Evolutionary conservation across 345 rosid genomes (phyloP).

Genomic region (Camelina hispida): DNA sequence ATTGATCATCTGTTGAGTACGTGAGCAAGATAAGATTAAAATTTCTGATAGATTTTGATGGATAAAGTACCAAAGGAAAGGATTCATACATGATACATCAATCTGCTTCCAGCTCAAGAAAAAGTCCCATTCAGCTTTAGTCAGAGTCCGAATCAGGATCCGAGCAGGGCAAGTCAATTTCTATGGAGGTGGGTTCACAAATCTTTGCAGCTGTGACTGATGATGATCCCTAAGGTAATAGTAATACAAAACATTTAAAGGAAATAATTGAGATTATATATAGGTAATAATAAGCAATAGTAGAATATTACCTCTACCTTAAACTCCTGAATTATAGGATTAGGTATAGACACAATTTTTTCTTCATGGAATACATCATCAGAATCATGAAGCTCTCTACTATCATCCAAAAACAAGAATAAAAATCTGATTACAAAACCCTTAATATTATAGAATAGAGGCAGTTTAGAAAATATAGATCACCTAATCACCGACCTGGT

Average conservation of each 20-base stretch:
- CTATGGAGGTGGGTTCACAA: constrained; percentile 2
- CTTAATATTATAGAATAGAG: not conserved
- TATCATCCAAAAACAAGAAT: constrained; percentile 2
- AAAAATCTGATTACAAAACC: not conserved
- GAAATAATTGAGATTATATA: not conserved
- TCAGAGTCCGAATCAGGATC: not conserved
- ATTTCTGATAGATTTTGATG: too few relatives aligned
- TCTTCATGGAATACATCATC: not conserved
- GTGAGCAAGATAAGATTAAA: too few relatives aligned
- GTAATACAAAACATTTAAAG: not conserved
- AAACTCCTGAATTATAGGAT: constrained; percentile 4
- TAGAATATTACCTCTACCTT: not conserved
- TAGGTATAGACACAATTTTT: not conserved
- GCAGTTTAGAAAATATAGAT: not conserved
- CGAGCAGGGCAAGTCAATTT: not conserved
- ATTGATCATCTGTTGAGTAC: too few relatives aligned
- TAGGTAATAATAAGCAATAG: not conserved
- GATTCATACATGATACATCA: not conserved
- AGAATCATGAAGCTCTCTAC: not conserved
- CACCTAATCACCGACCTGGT: not conserved
- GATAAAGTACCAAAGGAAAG: not conserved
- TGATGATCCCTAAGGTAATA: constrained; percentile 8
- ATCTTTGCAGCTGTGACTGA: not conserved
- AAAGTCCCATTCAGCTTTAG: constrained; percentile 1
- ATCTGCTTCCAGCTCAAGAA: constrained; percentile 10